These are phyloP conservation scores for Afroboletus lepidellus DNA, from an alignment of 1,284 basidiomycete species.

Conservation along the genomic window DNA sequence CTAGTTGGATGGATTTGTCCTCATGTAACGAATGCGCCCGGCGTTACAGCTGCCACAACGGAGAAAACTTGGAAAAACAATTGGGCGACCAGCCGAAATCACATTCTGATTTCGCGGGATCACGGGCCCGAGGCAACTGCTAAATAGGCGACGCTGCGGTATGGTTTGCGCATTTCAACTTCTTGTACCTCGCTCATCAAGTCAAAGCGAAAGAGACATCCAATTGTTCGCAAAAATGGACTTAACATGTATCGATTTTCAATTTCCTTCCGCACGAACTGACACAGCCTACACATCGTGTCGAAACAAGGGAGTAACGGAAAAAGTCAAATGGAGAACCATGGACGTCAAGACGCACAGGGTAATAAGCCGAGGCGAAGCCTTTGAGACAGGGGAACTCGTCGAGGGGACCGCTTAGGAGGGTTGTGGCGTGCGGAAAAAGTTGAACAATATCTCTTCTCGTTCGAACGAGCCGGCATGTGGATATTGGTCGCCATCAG, in stretches of 20 bases:
- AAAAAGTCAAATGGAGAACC: neutral
- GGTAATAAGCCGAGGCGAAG: conserved; percentile 7
- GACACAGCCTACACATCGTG: neutral
- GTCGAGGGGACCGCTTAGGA: conserved; percentile 8
- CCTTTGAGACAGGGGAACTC: conserved; percentile 2
- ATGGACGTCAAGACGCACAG: conserved; percentile 1
- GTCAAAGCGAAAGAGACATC: conserved; percentile 3
- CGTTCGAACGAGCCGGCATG: neutral
- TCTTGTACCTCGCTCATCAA: conserved; percentile 2
- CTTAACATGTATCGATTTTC: neutral
- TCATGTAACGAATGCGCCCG: conserved; percentile 17
- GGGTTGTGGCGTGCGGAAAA: conserved; percentile 8
- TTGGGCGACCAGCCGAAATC: conserved; percentile 16
- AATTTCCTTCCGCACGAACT: neutral
- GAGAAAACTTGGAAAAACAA: conserved; percentile 8
- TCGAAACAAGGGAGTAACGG: neutral
- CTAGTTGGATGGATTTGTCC: conserved; percentile 10
- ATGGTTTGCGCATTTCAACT: conserved; percentile 1
- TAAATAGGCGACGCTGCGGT: conserved; percentile 12
- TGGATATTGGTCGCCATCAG: neutral
- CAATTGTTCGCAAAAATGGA: conserved; percentile 4
- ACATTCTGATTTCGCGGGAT: conserved; percentile 18
- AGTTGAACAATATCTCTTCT: neutral
- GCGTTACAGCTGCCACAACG: conserved; percentile 21
- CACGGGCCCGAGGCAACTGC: conserved; percentile 13